Evolutionary conservation across 495 filamentous ascomycete genomes (phyloP).

Genomic region (Neurospora pannonica): DNA sequence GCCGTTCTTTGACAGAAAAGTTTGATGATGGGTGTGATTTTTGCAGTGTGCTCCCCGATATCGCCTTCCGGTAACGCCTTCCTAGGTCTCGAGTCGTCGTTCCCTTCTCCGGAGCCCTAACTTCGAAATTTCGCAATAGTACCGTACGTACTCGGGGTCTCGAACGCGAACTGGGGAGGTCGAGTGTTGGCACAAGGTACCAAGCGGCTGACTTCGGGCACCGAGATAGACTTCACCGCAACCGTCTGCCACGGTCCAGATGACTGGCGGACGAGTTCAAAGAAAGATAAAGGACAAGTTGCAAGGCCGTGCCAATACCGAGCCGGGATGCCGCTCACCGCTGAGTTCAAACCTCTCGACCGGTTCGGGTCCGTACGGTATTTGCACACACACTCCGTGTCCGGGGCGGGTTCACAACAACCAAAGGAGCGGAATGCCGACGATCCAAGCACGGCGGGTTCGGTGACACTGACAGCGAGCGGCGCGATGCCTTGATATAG

Average conservation of each 20-base stretch:
- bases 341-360: not conserved
- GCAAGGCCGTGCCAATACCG: not conserved
- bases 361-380: not conserved
- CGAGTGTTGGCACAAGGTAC: not conserved
- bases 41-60: not conserved
- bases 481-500: not conserved
- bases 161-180: not conserved
- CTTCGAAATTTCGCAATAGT: not conserved
- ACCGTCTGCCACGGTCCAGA: not conserved
- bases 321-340: not conserved
- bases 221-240: not conserved
- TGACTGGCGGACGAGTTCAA: not conserved
- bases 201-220: not conserved
- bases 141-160: not conserved
- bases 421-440: not conserved
- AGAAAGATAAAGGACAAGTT: not conserved
- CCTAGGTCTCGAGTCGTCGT: not conserved
- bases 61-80: not conserved
- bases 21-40: not conserved
- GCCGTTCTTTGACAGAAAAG: not conserved
- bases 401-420: not conserved
- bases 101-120: not conserved
- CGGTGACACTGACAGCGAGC: not conserved
- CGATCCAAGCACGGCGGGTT: not conserved
- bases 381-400: not conserved